Percentiles rank a stretch among this genome's conserved stretches.
Evolutionary conservation across 306 rosid genomes (phyloP).

Genomic region (Inga oerstediana): DNA sequence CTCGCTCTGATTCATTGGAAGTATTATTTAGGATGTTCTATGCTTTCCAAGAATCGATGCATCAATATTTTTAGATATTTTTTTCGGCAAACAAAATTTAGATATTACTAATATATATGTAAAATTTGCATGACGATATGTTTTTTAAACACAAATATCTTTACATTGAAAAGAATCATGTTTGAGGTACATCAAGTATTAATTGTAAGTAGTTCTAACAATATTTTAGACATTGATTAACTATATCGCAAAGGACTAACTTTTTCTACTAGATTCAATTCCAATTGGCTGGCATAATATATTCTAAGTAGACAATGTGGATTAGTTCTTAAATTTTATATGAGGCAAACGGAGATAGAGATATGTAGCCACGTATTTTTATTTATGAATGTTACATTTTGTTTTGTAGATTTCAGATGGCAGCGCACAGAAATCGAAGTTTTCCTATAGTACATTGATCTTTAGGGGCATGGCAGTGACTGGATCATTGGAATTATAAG

Average conservation of each 20-base stretch:
- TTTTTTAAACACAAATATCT: no score
- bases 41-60: neutral
- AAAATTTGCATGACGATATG: neutral
- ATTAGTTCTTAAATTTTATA: no score
- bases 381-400: neutral
- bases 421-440: neutral
- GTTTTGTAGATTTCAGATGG: neutral
- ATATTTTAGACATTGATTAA: no score
- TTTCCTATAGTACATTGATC: neutral
- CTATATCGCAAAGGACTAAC: no score
- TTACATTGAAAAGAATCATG: no score
- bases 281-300: no score
- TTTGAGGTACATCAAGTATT: neutral
- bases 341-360: no score
- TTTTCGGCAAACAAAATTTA: neutral
- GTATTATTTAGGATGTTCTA: neutral
- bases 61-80: neutral
- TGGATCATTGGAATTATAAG: neutral
- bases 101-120: neutral
- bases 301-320: neutral
- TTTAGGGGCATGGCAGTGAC: neutral
- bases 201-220: neutral
- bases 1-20: neutral
- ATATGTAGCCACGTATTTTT: neutral
- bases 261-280: no score